Percentiles rank a stretch among this genome's conserved stretches.
phyloP scores from a whole-genome alignment of 306 rosid species.

The Sphenostylis stenocarpa region DNA sequence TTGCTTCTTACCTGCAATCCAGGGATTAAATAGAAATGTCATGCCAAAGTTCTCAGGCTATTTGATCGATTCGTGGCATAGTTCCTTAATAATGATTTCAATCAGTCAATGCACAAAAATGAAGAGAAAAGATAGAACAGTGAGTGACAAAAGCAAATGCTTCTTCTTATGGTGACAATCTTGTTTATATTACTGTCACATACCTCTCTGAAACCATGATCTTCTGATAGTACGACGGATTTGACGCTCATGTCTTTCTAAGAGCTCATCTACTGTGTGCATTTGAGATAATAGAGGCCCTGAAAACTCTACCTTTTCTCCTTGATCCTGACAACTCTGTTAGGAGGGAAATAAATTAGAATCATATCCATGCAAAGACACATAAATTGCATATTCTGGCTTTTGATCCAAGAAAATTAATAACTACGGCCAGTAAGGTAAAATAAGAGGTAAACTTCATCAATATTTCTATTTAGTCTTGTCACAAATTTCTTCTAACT shows the following conservation, averaged over 20 bases:
- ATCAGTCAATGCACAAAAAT: slow-evolving; percentile 7
- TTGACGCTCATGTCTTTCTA: slow-evolving; percentile 89
- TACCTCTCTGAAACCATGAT: slow-evolving; percentile 97
- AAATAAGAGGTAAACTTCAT: background rate
- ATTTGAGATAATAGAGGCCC: slow-evolving; percentile 91
- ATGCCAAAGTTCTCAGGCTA: background rate
- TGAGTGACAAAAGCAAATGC: background rate
- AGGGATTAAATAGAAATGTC: slow-evolving; percentile 24
- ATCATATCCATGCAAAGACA: background rate
- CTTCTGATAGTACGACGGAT: slow-evolving; percentile 68
- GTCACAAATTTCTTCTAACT: no score
- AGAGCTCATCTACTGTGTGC: slow-evolving; percentile 84
- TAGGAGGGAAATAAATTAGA: slow-evolving; percentile 26
- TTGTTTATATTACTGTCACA: slow-evolving; percentile 16
- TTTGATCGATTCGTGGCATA: background rate
- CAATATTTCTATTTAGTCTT: background rate
- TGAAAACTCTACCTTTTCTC: slow-evolving; percentile 87
- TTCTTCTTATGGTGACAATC: slow-evolving; percentile 8
- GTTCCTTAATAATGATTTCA: slow-evolving; percentile 6
- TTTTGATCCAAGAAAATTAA: background rate
- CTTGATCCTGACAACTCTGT: slow-evolving; percentile 79
- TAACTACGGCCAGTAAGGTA: background rate
- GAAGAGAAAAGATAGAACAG: background rate
- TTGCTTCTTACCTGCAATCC: slow-evolving; percentile 60
- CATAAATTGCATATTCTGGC: slow-evolving; percentile 17